Evolutionary conservation across 1,284 basidiomycete genomes (phyloP), one percentile per base, ranked within the genome.

Genomic region (Taiwanofungus camphoratus): DNA sequence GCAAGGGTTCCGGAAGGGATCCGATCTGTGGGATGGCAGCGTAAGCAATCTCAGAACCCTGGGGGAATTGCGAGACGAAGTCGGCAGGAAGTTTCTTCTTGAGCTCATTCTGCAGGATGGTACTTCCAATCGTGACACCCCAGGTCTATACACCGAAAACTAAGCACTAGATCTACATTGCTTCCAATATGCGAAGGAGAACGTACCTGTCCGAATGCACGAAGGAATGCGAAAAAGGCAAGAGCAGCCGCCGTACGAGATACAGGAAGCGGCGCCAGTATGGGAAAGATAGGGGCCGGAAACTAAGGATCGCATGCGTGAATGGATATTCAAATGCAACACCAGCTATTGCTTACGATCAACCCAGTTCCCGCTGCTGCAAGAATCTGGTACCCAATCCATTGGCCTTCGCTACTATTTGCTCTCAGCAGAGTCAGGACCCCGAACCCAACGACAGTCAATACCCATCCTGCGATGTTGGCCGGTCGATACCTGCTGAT

Each of bases 101-200:
- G 5, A 71, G 62, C 49, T 64, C 48, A 43, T 69, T 72, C 43
- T 70, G 62, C 1, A 73, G 55, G n/a, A 72, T 57, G 0, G 65
- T 59, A 19, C 58, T 55, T 2, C 62, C 58, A 44, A 70, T 63
- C 2, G 67, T 56, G 39, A 70, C 56, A 2, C 69, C 69, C 63
- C 64, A 70, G 1, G 59, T 62, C 64, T 68, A 36, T 5, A 11
- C 12, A 37, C 18, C 20, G 16, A 9, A 19, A 19, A 8, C n/a
- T n/a, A n/a, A n/a, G n/a, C n/a, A n/a, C n/a, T n/a, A n/a, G n/a
- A n/a, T n/a, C 12, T 15, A 37, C 7, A 24, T 12, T 7, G 9
- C 16, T 15, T 5, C 15, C 13, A 4, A 13, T 32, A n/a, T 18
- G 23, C 7, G 15, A 5, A 15, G 22, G 21, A 7, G 9, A n/a